Evolutionary conservation across 2,329 filamentous ascomycete genomes (phyloP).

Genomic region (Pyrenophora graminea): DNA sequence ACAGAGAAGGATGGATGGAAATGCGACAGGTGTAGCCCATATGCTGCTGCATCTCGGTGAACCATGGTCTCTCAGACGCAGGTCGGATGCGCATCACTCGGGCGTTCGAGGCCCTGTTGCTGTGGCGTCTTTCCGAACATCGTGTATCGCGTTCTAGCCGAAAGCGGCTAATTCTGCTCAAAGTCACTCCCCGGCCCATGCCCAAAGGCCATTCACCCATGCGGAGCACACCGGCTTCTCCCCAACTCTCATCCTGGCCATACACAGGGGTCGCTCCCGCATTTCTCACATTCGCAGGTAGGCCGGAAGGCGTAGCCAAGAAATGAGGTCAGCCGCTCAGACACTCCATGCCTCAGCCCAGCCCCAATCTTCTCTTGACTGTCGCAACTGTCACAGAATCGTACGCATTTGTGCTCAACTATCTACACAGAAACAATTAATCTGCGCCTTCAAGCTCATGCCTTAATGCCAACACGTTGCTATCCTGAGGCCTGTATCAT

Average conservation of each 20-base stretch:
- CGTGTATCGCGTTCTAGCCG: conserved; percentile 25
- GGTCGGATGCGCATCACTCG: conserved; percentile 8
- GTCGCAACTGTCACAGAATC: conserved; percentile 44
- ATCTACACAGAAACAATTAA: conserved; percentile 21
- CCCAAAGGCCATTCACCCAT: conserved; percentile 10
- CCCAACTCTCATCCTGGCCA: conserved; percentile 5
- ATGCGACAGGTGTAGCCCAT: conserved; percentile 4
- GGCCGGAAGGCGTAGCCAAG: conserved; percentile 1
- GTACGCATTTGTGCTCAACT: conserved; percentile 31
- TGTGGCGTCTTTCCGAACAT: conserved; percentile 13
- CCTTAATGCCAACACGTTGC: conserved; percentile 31
- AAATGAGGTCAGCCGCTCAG: conserved; percentile 16
- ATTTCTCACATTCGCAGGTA: neutral
- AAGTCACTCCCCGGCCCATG: conserved; percentile 29
- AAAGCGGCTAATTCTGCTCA: conserved; percentile 35
- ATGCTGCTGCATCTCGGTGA: conserved; percentile 19
- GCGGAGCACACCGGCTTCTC: too few relatives aligned
- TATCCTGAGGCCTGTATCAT: conserved; percentile 13
- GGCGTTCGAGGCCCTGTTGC: conserved; percentile 12
- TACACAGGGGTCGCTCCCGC: conserved; percentile 8
- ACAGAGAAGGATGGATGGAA: neutral
- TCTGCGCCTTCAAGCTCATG: conserved; percentile 20
- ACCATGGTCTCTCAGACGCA: conserved; percentile 14
- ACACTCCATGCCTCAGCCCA: conserved; percentile 41
- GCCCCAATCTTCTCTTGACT: conserved; percentile 35